Base-by-base conservation (phyloP, 1,284 basidiomycete species). In the Filobasidium uniguttulatum region DNA sequence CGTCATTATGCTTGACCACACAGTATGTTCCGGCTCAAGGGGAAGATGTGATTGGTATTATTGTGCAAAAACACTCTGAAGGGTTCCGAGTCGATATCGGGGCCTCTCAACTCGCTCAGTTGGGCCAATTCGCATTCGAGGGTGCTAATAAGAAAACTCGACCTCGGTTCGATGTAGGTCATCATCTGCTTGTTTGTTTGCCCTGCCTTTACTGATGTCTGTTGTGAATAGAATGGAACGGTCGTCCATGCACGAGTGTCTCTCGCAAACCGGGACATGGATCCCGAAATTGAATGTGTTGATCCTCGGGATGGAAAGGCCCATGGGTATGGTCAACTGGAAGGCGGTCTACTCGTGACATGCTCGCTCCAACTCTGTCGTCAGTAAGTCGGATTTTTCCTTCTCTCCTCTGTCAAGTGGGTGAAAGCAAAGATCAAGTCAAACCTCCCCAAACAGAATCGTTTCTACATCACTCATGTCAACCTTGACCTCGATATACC, bases 21-120 rank as follows among this genome's bases (percentile, higher is more conserved):
- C 54, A 73, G 68, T 75, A 75, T 58, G 62, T 69, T 6, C 68
- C 72, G 0, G 65, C 72, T 0, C 62, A 66, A 28, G 66, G 67
- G 5, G 72, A 74, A 50, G 62, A 70, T 9, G 72, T 75, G 1
- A 61, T 75, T 2, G 73, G 72, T 0, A 69, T 70, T n/a, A 67
- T 75, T 50, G 63, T 71, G 5, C 69, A 66, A 5, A 62, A 71
- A 3, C 69, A 72, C 49, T 69, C 70, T 0, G 73, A 74, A 52
- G 72, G 72, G 5, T 75, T 71, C 57, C 56, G 71, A 26, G 72
- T 75, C 26, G 73, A 75, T 55, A 64, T 75, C n/a, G 73, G 73
- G 0, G 62, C 65, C 3, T 60, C 71, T 3, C 70, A 72, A 47
- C 65, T 66, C 54, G 72, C 73, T 1, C 57, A 59, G 10, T 56